Percentiles rank a stretch among this genome's conserved stretches.
phyloP scores from a whole-genome alignment of 352 stramenopile species.

The Phytophthora cryptogea region DNA sequence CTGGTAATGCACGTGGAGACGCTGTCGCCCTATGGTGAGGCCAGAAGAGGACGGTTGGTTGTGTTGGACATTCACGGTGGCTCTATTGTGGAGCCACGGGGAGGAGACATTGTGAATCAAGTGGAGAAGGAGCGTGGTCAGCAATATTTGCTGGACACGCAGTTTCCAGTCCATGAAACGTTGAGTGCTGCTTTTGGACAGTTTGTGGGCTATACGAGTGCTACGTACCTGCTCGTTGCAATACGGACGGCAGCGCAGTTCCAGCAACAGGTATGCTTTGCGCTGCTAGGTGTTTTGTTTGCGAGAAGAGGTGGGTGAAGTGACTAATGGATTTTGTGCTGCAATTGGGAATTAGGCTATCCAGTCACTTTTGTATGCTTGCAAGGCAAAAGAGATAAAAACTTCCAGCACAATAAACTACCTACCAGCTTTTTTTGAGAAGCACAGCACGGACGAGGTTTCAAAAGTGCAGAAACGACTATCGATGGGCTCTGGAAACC shows the following conservation, averaged over 20 bases:
- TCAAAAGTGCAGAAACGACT: slow-evolving; percentile 6
- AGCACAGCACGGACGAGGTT: slow-evolving; percentile 1
- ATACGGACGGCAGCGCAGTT: slow-evolving; percentile 61
- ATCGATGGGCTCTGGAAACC: slow-evolving; percentile 1
- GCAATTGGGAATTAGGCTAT: slow-evolving; percentile 51
- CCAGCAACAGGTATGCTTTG: slow-evolving; percentile 64
- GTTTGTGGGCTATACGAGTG: slow-evolving; percentile 50
- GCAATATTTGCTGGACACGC: slow-evolving; percentile 58
- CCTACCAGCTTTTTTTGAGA: slow-evolving; percentile 35
- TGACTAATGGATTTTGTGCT: slow-evolving; percentile 4
- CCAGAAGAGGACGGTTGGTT: slow-evolving; percentile 41
- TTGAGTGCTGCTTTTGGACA: slow-evolving; percentile 50
- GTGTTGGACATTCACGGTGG: slow-evolving; percentile 56
- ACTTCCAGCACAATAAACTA: slow-evolving; percentile 37
- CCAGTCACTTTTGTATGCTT: slow-evolving; percentile 77
- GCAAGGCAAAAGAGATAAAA: slow-evolving; percentile 79
- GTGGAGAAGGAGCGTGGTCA: slow-evolving; percentile 8
- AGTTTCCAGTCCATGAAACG: slow-evolving; percentile 50
- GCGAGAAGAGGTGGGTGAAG: not conserved
- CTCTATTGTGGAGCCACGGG: slow-evolving; percentile 49
- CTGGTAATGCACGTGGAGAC: slow-evolving; percentile 55
- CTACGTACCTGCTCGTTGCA: slow-evolving; percentile 60
- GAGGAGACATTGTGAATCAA: not conserved
- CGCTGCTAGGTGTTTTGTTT: not conserved
- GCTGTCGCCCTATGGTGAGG: slow-evolving; percentile 23